Base-by-base conservation (phyloP, 495 filamentous ascomycete species). In the Aspergillus panamensis region DNA sequence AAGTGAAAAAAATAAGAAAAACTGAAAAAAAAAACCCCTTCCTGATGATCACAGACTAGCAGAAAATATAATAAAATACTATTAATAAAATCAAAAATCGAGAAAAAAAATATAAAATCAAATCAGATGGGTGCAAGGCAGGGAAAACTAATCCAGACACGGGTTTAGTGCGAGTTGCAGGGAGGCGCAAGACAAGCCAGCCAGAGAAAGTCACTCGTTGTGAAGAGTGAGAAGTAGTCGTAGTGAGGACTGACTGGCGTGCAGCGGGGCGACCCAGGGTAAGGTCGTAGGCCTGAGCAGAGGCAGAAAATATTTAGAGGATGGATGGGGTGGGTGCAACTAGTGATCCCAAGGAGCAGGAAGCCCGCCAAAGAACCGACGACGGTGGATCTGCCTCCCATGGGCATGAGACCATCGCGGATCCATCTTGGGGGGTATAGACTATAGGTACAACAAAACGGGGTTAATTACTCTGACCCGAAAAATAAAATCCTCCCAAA, bases 301-400 rank as follows among this genome's bases (percentile, higher is more conserved):
- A 56, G 48, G 40, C 45, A 39, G 54, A 17, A 62, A 56, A 57
- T 47, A 45, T 5, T 25, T 2, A 39, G 48, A 33, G 47, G 45
- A 49, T 37, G 44, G 47, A 55, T 50, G 51, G 56, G 52, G 55
- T 55, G 63, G 59, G 51, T 50, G 55, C 61, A 57, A 62, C 65
- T 64, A 67, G 65, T 62, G 62, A 63, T 64, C 62, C 65, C 65
- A 64, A 67, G 62, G 59, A 62, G 56, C 59, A 67, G 61, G 61
- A 56, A 56, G 30, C 30, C 58, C 51, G 50, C 53, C 33, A 50
- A 45, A 55, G 56, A 51, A 55, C 58, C 40, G 55, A 50, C 53
- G 44, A 51, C 51, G 39, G 63, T 65, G 63, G 63, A 65, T 65
- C 63, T 53, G 40, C 56, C 45, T 37, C 55, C 25, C 51, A 53